Evolutionary conservation across 2,329 filamentous ascomycete genomes (phyloP).

Genomic region (Onygenales sp.): DNA sequence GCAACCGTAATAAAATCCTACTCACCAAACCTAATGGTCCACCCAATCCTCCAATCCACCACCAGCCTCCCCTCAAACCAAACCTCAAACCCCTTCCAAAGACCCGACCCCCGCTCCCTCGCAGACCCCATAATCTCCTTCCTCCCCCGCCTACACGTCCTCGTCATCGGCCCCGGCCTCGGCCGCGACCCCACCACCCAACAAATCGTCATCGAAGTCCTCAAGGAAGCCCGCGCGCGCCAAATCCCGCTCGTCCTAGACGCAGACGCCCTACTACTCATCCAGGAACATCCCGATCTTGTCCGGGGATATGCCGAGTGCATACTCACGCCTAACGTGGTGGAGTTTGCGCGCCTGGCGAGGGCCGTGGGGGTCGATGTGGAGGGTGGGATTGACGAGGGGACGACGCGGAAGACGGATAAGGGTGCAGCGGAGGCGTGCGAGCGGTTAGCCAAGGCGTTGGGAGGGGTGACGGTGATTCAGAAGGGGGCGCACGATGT

Average conservation of each 20-base stretch:
- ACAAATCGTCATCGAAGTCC: constrained; percentile 68
- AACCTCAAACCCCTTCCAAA: constrained; percentile 29
- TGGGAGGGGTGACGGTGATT: constrained; percentile 82
- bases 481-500: constrained; percentile 80
- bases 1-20: constrained; percentile 87
- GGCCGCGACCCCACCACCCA: constrained; percentile 87
- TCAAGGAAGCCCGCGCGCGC: constrained; percentile 63
- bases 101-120: constrained; percentile 49
- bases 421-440: constrained; percentile 42
- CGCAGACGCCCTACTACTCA: constrained; percentile 75
- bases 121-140: constrained; percentile 64
- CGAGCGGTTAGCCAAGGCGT: constrained; percentile 59
- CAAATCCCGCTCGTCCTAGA: constrained; percentile 77
- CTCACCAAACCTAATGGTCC: constrained; percentile 96
- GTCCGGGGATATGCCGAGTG: constrained; percentile 73
- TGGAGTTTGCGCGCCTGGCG: constrained; percentile 79
- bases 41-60: constrained; percentile 83
- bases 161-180: constrained; percentile 87
- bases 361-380: constrained; percentile 62
- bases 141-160: constrained; percentile 77
- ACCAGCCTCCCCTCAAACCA: constrained; percentile 31
- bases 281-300: constrained; percentile 65
- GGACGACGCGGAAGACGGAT: not conserved
- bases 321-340: constrained; percentile 88
- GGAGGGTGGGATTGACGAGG: constrained; percentile 16